These are phyloP conservation scores for Limonium bicolor DNA, from an alignment of 148 eudicot species.

Conservation along the genomic window DNA sequence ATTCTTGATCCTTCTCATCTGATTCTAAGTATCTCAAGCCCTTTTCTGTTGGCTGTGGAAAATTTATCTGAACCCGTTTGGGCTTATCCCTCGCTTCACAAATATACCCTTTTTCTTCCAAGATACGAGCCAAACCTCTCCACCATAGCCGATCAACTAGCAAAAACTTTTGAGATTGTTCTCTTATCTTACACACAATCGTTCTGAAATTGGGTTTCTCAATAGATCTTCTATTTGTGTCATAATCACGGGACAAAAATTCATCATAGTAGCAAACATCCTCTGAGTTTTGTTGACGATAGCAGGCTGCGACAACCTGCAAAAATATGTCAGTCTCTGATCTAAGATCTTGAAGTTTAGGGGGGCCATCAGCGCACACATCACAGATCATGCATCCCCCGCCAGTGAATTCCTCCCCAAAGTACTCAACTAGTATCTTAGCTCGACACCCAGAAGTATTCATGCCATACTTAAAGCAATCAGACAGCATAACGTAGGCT, in stretches of 20 bases:
- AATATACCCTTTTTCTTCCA: conserved; percentile 61
- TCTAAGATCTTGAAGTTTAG: conserved; percentile 45
- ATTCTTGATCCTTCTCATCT: conserved; percentile 15
- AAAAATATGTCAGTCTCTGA: conserved; percentile 49
- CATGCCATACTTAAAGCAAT: conserved; percentile 90
- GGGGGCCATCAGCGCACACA: conserved; percentile 58
- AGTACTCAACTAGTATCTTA: conserved; percentile 72
- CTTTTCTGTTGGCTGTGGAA: conserved; percentile 40
- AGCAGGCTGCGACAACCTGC: conserved; percentile 39
- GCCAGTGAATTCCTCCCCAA: conserved; percentile 57
- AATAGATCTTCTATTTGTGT: conserved; percentile 10
- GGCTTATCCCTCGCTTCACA: conserved; percentile 26
- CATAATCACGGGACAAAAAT: conserved; percentile 8
- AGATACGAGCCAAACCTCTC: conserved; percentile 72
- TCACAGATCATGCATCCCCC: conserved; percentile 62
- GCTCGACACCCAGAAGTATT: conserved; percentile 64
- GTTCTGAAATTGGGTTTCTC: conserved; percentile 36
- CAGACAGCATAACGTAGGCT: conserved; percentile 72
- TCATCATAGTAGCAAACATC: conserved; percentile 29
- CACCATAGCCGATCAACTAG: conserved; percentile 57
- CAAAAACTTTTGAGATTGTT: conserved; percentile 33
- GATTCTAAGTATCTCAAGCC: conserved; percentile 39
- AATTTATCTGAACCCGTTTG: conserved; percentile 45
- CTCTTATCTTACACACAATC: conserved; percentile 44
- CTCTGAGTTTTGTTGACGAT: conserved; percentile 18